Conservation (phyloP, 257 asterid genomes). For the Salvia hispanica region DNA sequence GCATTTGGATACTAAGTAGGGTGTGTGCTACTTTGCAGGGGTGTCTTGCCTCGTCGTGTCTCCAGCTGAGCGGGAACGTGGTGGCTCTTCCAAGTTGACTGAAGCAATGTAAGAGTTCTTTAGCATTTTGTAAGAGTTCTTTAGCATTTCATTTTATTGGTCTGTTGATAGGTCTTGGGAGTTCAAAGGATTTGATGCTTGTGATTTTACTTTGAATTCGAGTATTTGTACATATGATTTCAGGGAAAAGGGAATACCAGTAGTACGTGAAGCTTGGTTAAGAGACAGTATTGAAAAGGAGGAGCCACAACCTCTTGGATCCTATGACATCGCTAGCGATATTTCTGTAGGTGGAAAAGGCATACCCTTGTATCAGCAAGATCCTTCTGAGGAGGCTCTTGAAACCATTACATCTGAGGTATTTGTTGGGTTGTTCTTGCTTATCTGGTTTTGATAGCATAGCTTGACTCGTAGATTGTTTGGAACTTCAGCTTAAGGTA, state of each 20-base stretch:
- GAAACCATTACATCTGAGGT: constrained; percentile 71
- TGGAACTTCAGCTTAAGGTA: constrained; percentile 58
- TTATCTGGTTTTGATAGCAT: not conserved
- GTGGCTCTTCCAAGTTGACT: constrained; percentile 73
- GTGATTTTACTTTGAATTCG: not conserved
- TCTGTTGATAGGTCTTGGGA: not conserved
- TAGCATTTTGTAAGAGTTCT: constrained; percentile 16
- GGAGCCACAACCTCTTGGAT: constrained; percentile 52
- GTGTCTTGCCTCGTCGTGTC: constrained; percentile 69
- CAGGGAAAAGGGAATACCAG: constrained; percentile 74
- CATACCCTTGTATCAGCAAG: constrained; percentile 66
- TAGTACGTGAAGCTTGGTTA: constrained; percentile 84
- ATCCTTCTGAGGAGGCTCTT: constrained; percentile 59
- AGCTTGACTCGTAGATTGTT: not conserved
- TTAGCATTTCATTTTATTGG: not conserved
- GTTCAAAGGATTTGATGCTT: not conserved
- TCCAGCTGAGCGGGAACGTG: constrained; percentile 74
- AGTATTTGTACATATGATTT: not conserved
- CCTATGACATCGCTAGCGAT: constrained; percentile 66
- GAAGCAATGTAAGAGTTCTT: constrained; percentile 68
- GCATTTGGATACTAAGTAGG: constrained; percentile 1
- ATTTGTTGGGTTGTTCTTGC: not conserved
- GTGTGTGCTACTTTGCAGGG: constrained; percentile 40
- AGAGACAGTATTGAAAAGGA: constrained; percentile 61
- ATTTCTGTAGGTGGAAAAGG: constrained; percentile 58